Base-by-base conservation (phyloP, 2,329 filamentous ascomycete genomes). In the Metarhizium brunneum region DNA sequence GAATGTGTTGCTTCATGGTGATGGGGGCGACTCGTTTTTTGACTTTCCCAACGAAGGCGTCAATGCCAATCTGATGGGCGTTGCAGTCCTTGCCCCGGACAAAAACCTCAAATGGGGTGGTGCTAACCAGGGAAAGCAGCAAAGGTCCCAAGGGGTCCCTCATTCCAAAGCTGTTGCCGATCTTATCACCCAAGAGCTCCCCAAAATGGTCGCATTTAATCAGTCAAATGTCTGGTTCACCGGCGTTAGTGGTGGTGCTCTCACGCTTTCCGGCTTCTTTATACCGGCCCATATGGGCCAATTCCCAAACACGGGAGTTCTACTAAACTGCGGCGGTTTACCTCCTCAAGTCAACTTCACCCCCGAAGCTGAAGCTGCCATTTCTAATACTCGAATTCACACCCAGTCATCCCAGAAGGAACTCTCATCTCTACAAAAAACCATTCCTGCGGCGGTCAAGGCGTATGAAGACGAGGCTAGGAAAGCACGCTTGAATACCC, bases 1-100 rank as follows among this genome's bases (percentile, higher is more conserved):
- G 6, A 83, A 83, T 61, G 76, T 84, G 14, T 73, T 84, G 40
- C 73, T 84, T 3, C 81, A 84, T 64, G 80, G 80, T 52, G 81
- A 84, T 63, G 80, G 81, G 47, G 81, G 81, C 6, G 76, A 81
- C 61, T 80, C 77, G 13, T 82, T 81, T 72, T 79, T 80, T 66
- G 77, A 79, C 63, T 79, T 81, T 67, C 78, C 78, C 40, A 81
- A 81, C 65, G 76, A 81, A 60, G 74, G 72, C 18, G 75, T 81
- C 11, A 75, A 77, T 54, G 64, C 68, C 52, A 75, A 75, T 59
- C 73, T 79, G 36, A 77, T 79, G 65, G 79, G 79, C 57, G 76
- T 80, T 10, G 77, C 71, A 8, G 67, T 81, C 2, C 74, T 83
- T 13, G 78, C 81, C 0, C 81, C 81, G 6, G 73, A 82, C 64